Base-by-base conservation (phyloP, 2,329 filamentous ascomycete genomes). In the Neofusicoccum cordaticola region DNA sequence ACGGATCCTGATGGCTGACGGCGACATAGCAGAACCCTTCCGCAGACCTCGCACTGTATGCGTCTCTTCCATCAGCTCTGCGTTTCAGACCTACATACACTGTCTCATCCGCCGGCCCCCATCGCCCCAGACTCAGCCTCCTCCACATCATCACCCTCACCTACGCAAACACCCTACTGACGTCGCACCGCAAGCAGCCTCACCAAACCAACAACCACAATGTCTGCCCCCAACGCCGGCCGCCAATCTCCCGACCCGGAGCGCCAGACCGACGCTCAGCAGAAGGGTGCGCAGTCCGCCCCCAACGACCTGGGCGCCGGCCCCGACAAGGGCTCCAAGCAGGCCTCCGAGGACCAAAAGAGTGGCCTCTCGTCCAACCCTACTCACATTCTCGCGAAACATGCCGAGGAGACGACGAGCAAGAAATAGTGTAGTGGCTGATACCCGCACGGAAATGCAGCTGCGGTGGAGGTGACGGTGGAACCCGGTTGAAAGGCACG, bases 211-310 rank as follows among this genome's bases (percentile, higher is more conserved):
- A 57, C 27, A 22, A 45, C 69, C 75, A 87, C 68, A 72, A 92
- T 92, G 90, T 88, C 90, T 71, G 83, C 85, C 64, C 84, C 81
- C 69, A 79, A 82, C 73, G 78, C 85, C 78, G 90, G 91, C 76
- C 88, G 88, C 74, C 85, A 96, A 79, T 96, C 92, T 37, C 93
- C 92, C 67, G 81, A 88, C 61, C 90, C 91, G 34, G 87, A 91
- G 80, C 74, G 77, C 69, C 90, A 92, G 79, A 80, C 83, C 42
- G 88, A 85, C 66, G 78, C 81, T 63, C 91, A 95, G 80, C 78
- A 86, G 65, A 80, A 85, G 68, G 85, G 85, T 7, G 73, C 84
- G 12, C 82, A 87, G 2, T 85, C 82, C 0, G 86, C 87, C 64
- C 84, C 85, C 53, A 81, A 84, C 70, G 80, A 87, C 68, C 80